Evolutionary conservation across 257 asterid genomes (phyloP), one percentile per base, ranked within the genome.

Genomic region (Capsicum baccatum): DNA sequence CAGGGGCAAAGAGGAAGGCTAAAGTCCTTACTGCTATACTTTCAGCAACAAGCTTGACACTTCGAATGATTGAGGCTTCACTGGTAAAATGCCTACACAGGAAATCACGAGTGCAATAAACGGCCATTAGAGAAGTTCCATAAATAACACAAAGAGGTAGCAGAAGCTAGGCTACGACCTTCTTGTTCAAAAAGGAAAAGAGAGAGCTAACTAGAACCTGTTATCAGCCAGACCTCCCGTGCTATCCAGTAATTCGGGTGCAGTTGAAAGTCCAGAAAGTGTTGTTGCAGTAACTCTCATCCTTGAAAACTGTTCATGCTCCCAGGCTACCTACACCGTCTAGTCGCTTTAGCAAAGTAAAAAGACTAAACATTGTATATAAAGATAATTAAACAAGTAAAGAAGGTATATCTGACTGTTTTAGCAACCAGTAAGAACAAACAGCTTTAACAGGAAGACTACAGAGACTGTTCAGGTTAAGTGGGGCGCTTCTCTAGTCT

Each of bases 221-320:
- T 83, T 92, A 85, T 95, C 99, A 10, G 94, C 87, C 60, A 96
- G 86, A 79, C 91, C 92, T 62, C 99, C 99, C 71, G 94, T 83
- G 80, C 86, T 86, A 88, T 95, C 96, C 84, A 96, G 92, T 84
- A 95, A 89, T 82, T 92, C 99, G 85, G 98, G 98, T 66, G 99
- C 97, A 64, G 88, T 85, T 82, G 98, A 89, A 82, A 90, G 94
- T 85, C 87, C 87, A 10, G 99, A 95, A 70, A 96, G 90, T 15
- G 99, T 95, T 83, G 97, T 98, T 35, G 99, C 99, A 79, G 98
- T 96, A 50, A 94, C 91, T 90, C 97, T 91, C 88, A 89, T 83
- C 87, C 96, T 94, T 44, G 99, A 96, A 86, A 96, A 96, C 80
- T 96, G 98, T 81, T 96, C 99, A 58, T 96, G 99, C 95, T 96